phyloP scores from a whole-genome alignment of 208 protist genomes.

The Lotmaria passim region DNA sequence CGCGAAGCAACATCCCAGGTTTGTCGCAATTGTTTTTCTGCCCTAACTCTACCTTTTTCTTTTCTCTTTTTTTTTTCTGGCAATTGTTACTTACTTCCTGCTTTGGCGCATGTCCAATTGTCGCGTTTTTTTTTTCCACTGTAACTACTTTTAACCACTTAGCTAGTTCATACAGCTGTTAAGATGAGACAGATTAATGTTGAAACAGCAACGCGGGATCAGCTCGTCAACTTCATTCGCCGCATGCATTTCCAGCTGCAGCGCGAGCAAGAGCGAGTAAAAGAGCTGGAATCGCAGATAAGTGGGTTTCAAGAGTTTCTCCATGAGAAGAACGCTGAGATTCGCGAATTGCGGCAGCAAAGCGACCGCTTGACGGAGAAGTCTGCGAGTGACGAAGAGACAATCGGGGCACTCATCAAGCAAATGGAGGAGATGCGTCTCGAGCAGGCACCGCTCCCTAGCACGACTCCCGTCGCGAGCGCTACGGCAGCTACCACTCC shows the following conservation, averaged over 20 bases:
- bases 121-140: constrained; percentile 13
- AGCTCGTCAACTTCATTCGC: constrained; percentile 67
- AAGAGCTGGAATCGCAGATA: constrained; percentile 58
- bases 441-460: background rate
- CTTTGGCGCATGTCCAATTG: too few species aligned
- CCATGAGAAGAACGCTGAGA: constrained; percentile 58
- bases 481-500: background rate
- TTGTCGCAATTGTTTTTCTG: too few species aligned
- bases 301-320: constrained; percentile 44
- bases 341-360: constrained; percentile 61
- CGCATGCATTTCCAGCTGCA: constrained; percentile 46
- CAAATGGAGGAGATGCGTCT: constrained; percentile 59
- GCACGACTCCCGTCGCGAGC: background rate
- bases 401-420: constrained; percentile 68
- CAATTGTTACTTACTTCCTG: background rate
- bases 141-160: background rate
- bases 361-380: constrained; percentile 65
- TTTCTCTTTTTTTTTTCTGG: background rate
- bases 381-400: constrained; percentile 74
- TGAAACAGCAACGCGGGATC: constrained; percentile 54
- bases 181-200: constrained; percentile 45
- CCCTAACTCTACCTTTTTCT: too few species aligned
- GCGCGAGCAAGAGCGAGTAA: constrained; percentile 32
- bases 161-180: background rate
- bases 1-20: too few species aligned